Evolutionary conservation across 768 basidiomycete species (phyloP).

Genomic region (Lactifluus subvellereus): DNA sequence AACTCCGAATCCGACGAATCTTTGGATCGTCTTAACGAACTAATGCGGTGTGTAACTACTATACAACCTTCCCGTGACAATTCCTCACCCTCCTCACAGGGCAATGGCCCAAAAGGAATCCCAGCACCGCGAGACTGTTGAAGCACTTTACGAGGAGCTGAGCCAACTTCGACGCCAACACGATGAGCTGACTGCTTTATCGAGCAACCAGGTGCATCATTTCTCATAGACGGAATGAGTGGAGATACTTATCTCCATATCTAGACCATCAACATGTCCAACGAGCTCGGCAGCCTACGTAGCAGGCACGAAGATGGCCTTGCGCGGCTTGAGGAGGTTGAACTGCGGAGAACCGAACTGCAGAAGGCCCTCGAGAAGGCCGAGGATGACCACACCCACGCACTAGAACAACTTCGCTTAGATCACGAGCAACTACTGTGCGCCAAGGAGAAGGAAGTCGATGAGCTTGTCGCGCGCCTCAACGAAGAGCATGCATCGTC

Average conservation of each 20-base stretch:
- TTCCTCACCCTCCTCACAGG: constrained; percentile 37
- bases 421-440: constrained; percentile 43
- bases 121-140: constrained; percentile 75
- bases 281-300: constrained; percentile 72
- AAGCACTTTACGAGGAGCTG: constrained; percentile 63
- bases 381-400: constrained; percentile 43
- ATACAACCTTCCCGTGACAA: constrained; percentile 7
- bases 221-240: background rate
- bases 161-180: constrained; percentile 66
- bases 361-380: constrained; percentile 44
- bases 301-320: constrained; percentile 52
- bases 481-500: constrained; percentile 45
- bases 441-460: constrained; percentile 39
- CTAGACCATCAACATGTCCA: constrained; percentile 82
- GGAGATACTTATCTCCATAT: constrained; percentile 3
- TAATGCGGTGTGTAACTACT: constrained; percentile 69
- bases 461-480: constrained; percentile 39
- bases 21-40: constrained; percentile 75
- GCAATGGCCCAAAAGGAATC: constrained; percentile 99
- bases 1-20: constrained; percentile 61
- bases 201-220: constrained; percentile 70
- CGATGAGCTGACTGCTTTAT: constrained; percentile 74
- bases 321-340: constrained; percentile 47
- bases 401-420: constrained; percentile 42
- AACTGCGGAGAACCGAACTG: constrained; percentile 52